Percentiles rank a stretch among this genome's conserved stretches.
Evolutionary conservation across 768 basidiomycete genomes (phyloP).

Genomic region (Tylopilus rubrobrunneus): DNA sequence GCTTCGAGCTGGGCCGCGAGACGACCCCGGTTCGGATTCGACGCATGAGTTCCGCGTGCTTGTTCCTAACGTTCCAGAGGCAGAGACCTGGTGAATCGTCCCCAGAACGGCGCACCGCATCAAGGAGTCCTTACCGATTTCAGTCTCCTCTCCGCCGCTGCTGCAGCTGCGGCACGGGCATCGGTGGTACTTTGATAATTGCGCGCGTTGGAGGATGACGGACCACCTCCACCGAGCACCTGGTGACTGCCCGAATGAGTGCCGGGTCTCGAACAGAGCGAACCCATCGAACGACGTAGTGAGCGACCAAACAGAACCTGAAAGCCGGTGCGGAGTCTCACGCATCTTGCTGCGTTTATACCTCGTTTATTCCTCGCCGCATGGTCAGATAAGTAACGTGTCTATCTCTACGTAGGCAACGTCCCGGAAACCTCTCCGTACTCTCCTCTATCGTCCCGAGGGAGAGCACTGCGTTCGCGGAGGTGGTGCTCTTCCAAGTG

Average conservation of each 20-base stretch:
- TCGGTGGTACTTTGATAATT: conserved; percentile 32
- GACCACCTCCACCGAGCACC: conserved; percentile 40
- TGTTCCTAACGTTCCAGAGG: conserved; percentile 31
- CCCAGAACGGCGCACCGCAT: conserved; percentile 9
- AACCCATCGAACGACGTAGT: conserved; percentile 42
- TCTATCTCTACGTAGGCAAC: conserved; percentile 19
- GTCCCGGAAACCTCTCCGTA: conserved; percentile 42
- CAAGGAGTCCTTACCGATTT: conserved; percentile 44
- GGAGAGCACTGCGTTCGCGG: conserved; percentile 32
- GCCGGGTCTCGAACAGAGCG: conserved; percentile 51
- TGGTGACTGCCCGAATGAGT: conserved; percentile 44
- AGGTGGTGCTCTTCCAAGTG: conserved; percentile 51
- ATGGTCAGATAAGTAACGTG: conserved; percentile 2
- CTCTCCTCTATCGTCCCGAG: conserved; percentile 35
- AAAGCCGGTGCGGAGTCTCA: conserved; percentile 13
- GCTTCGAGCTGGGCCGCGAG: conserved; percentile 42
- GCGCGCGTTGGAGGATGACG: conserved; percentile 20
- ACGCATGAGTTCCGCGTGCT: conserved; percentile 39
- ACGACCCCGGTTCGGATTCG: conserved; percentile 44
- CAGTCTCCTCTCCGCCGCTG: conserved; percentile 58
- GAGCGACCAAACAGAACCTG: neutral
- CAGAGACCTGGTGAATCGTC: conserved; percentile 20
- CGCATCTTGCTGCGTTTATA: conserved; percentile 9
- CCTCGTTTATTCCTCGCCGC: conserved; percentile 21
- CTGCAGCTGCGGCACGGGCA: conserved; percentile 54